Percentiles rank a stretch among this genome's conserved stretches.
Conservation (phyloP, 2,329 filamentous ascomycete species). For the Grosmannia huntii region DNA sequence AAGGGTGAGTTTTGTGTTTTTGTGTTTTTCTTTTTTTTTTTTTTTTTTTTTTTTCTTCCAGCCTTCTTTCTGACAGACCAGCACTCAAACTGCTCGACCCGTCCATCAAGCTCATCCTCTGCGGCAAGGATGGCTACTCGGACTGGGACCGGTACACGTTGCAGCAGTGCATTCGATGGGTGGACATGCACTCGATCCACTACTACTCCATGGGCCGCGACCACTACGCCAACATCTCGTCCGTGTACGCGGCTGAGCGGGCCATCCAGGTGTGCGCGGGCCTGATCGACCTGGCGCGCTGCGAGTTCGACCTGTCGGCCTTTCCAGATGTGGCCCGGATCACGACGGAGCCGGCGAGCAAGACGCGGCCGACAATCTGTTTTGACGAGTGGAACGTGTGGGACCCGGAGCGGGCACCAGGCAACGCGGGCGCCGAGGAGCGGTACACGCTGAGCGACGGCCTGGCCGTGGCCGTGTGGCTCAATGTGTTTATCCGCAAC, state of each 20-base stretch:
- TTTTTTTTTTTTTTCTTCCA: neutral
- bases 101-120: slow-evolving; percentile 56
- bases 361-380: slow-evolving; percentile 46
- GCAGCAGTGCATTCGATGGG: slow-evolving; percentile 49
- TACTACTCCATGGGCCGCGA: slow-evolving; percentile 53
- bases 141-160: slow-evolving; percentile 65
- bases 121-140: slow-evolving; percentile 55
- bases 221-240: neutral
- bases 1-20: slow-evolving; percentile 25
- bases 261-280: slow-evolving; percentile 57
- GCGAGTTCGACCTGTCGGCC: neutral
- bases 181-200: slow-evolving; percentile 75
- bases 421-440: slow-evolving; percentile 61
- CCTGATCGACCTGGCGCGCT: slow-evolving; percentile 58
- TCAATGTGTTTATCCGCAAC: slow-evolving; percentile 67
- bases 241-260: slow-evolving; percentile 45
- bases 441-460: slow-evolving; percentile 63
- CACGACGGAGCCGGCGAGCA: neutral
- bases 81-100: slow-evolving; percentile 61
- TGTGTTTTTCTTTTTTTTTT: neutral
- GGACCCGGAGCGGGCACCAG: slow-evolving; percentile 59
- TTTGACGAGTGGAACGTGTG: slow-evolving; percentile 83
- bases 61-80: neutral
- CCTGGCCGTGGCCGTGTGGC: slow-evolving; percentile 60
- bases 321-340: slow-evolving; percentile 34